Evolutionary conservation across 495 filamentous ascomycete genomes (phyloP).

Genomic region (Hypoxylon intermedium): DNA sequence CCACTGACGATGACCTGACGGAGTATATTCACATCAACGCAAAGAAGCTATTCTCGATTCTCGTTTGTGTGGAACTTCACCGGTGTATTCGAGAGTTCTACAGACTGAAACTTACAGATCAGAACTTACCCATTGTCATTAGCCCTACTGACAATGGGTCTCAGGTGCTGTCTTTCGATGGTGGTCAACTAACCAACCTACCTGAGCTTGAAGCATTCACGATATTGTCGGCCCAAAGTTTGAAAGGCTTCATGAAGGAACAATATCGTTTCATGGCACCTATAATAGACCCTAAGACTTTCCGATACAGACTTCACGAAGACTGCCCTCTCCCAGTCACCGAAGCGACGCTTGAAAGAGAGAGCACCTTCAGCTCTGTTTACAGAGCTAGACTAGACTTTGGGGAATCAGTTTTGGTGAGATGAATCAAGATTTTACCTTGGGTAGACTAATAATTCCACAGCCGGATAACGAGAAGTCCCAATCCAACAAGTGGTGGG

Average conservation of each 20-base stretch:
- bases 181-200: background rate
- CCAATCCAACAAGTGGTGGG: background rate
- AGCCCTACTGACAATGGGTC: background rate
- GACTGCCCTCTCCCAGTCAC: background rate
- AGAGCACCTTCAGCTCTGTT: background rate
- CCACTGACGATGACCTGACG: background rate
- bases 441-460: background rate
- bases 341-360: background rate
- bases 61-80: background rate
- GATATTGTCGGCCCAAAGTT: background rate
- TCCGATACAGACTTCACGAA: background rate
- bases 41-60: background rate
- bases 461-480: background rate
- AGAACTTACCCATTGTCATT: background rate
- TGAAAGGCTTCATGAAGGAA: background rate
- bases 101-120: background rate
- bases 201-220: background rate
- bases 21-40: background rate
- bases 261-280: background rate
- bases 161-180: background rate
- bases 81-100: background rate
- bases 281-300: background rate
- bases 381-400: background rate
- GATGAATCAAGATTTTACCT: background rate
- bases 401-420: background rate